These are phyloP conservation scores for Balansia obtecta DNA, from an alignment of 2,329 filamentous ascomycete genomes.

Conservation along the genomic window DNA sequence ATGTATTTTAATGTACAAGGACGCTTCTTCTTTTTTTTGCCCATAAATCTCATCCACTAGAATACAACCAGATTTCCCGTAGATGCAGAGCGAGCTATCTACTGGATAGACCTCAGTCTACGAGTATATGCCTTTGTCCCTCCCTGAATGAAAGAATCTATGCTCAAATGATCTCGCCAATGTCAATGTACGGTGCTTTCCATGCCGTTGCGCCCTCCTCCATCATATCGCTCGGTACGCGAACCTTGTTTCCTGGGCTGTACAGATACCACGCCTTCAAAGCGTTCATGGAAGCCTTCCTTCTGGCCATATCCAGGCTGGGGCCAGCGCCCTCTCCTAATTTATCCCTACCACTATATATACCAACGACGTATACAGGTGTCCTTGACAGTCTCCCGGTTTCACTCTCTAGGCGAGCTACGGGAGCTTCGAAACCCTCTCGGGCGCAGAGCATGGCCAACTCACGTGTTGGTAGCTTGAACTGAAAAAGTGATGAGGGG, in stretches of 20 bases:
- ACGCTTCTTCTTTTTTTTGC: neutral
- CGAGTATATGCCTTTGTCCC: neutral
- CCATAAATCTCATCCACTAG: conserved; percentile 2
- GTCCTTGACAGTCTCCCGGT: conserved; percentile 75
- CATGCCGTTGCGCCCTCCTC: conserved; percentile 47
- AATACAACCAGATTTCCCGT: neutral
- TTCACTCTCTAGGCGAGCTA: conserved; percentile 80
- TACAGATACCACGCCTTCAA: conserved; percentile 96
- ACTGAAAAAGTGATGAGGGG: conserved; percentile 67
- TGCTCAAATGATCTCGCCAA: conserved; percentile 52
- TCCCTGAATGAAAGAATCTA: neutral
- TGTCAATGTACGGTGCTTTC: conserved; percentile 56
- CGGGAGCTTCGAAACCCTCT: conserved; percentile 77
- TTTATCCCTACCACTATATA: conserved; percentile 84
- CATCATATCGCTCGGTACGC: conserved; percentile 59
- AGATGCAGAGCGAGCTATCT: neutral
- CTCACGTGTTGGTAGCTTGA: conserved; percentile 74
- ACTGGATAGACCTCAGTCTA: neutral
- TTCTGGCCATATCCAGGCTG: conserved; percentile 64
- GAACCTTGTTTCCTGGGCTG: conserved; percentile 55
- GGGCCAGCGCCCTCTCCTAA: conserved; percentile 79
- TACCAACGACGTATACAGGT: conserved; percentile 87
- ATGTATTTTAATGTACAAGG: conserved; percentile 26
- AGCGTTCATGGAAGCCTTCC: conserved; percentile 69
- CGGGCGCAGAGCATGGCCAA: conserved; percentile 71